Percentiles rank a stretch among this genome's conserved stretches.
phyloP scores from a whole-genome alignment of 2,329 filamentous ascomycete species.

The Phaeomoniella chlamydospora region DNA sequence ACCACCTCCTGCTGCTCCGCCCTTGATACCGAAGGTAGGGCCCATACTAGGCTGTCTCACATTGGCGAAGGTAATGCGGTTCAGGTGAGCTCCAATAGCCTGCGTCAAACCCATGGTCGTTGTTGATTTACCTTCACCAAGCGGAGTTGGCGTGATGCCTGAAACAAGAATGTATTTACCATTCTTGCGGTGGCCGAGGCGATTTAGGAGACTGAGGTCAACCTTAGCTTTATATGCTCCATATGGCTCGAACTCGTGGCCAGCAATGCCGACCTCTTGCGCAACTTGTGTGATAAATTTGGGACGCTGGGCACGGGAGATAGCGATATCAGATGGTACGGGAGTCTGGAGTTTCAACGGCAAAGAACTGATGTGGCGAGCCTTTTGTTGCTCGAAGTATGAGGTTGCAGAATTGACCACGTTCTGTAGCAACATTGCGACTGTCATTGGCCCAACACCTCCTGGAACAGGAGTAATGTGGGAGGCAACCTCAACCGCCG shows the following conservation, averaged over 20 bases:
- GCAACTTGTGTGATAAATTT: constrained; percentile 80
- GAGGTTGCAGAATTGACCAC: constrained; percentile 73
- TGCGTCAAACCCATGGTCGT: constrained; percentile 94
- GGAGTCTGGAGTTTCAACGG: constrained; percentile 64
- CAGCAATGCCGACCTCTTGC: constrained; percentile 70
- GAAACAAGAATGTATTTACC: constrained; percentile 87
- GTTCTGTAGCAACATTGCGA: constrained; percentile 95
- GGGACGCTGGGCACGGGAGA: constrained; percentile 80
- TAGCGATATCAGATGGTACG: constrained; percentile 89
- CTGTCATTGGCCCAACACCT: constrained; percentile 96
- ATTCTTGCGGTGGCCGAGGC: constrained; percentile 73
- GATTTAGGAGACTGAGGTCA: constrained; percentile 64
- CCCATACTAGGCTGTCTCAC: constrained; percentile 94
- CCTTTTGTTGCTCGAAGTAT: constrained; percentile 72
- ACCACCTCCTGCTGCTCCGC: constrained; percentile 87
- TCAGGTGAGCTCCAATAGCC: constrained; percentile 77
- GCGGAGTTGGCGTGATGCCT: constrained; percentile 89
- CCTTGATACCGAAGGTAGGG: constrained; percentile 97
- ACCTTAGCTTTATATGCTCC: constrained; percentile 95
- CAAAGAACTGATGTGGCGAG: constrained; percentile 66
- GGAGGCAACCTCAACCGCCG: constrained; percentile 72
- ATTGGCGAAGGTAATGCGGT: constrained; percentile 84
- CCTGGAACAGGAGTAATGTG: constrained; percentile 92
- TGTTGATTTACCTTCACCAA: constrained; percentile 96
- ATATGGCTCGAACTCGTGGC: constrained; percentile 87